Evolutionary conservation across 1,284 basidiomycete species (phyloP).

Genomic region (Leccinum fallax): DNA sequence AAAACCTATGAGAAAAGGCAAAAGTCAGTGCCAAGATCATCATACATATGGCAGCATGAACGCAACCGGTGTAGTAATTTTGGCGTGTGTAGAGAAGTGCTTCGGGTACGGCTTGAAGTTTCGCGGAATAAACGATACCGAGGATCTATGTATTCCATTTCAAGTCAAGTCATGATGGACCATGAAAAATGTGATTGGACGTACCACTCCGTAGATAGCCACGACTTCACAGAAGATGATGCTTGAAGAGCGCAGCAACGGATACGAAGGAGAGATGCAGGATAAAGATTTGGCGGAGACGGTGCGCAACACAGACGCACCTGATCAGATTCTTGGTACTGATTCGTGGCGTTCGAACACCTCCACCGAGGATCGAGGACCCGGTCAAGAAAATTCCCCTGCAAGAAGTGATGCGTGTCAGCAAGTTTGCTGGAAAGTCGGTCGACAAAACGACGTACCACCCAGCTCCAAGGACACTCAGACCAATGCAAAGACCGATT

Average conservation of each 20-base stretch:
- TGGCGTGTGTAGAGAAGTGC: slow-evolving; percentile 70
- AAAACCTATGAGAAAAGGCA: slow-evolving; percentile 56
- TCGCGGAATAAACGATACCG: slow-evolving; percentile 91
- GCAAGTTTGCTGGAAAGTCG: slow-evolving; percentile 4
- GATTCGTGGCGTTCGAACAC: slow-evolving; percentile 92
- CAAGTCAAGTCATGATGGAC: not conserved
- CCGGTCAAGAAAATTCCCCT: slow-evolving; percentile 99
- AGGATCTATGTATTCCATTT: slow-evolving; percentile 63
- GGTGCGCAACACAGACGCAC: slow-evolving; percentile 41
- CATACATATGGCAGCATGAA: not conserved
- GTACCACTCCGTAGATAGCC: slow-evolving; percentile 92
- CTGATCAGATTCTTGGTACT: slow-evolving; percentile 98
- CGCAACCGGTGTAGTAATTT: slow-evolving; percentile 90
- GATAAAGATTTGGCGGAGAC: not conserved
- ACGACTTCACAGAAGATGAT: slow-evolving; percentile 99
- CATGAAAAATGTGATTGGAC: slow-evolving; percentile 32
- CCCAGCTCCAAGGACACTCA: slow-evolving; percentile 93
- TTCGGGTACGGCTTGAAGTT: slow-evolving; percentile 65
- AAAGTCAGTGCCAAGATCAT: not conserved
- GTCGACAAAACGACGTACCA: slow-evolving; percentile 63
- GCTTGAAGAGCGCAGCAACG: slow-evolving; percentile 44
- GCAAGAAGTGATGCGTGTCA: slow-evolving; percentile 3
- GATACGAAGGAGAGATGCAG: not conserved
- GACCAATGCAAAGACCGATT: slow-evolving; percentile 90
- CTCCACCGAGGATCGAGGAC: slow-evolving; percentile 92